Conservation (phyloP, 768 basidiomycete species). For the Infundibulicybe gibba region DNA sequence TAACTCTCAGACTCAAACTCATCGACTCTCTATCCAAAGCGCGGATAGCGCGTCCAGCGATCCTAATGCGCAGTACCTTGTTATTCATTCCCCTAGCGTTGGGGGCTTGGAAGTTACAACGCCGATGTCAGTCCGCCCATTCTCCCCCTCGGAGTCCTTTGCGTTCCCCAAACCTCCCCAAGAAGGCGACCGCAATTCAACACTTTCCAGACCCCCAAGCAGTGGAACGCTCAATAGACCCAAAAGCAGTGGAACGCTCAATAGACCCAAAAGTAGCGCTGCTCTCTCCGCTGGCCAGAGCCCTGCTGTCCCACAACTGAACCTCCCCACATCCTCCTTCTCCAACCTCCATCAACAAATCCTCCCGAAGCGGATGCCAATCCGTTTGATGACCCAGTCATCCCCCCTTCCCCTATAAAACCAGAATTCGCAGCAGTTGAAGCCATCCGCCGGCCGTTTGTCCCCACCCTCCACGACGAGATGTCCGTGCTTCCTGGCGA, state of each 20-base stretch:
- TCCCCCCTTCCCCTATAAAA: constrained; percentile 5
- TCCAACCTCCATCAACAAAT: neutral
- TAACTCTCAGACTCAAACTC: constrained; percentile 13
- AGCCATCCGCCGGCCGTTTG: constrained; percentile 51
- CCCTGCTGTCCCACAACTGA: neutral
- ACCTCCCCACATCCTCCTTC: too few relatives aligned
- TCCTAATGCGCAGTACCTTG: constrained; percentile 34
- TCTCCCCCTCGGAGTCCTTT: constrained; percentile 65
- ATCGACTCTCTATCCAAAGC: constrained; percentile 37
- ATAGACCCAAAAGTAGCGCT: constrained; percentile 1
- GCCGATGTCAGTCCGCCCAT: constrained; percentile 63
- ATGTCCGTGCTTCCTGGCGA: constrained; percentile 49
- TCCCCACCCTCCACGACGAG: constrained; percentile 57
- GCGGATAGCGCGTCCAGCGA: constrained; percentile 31
- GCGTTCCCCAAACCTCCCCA: constrained; percentile 63
- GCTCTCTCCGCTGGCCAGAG: constrained; percentile 5
- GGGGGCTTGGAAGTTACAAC: constrained; percentile 27
- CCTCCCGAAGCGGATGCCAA: constrained; percentile 30
- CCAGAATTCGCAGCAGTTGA: constrained; percentile 38
- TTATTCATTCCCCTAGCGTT: constrained; percentile 20
- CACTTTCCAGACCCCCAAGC: constrained; percentile 17
- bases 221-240: constrained; percentile 8
- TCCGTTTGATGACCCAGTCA: constrained; percentile 15
- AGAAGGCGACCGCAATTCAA: constrained; percentile 15
- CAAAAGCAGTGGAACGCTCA: constrained; percentile 13